Conservation (phyloP, 2,329 filamentous ascomycete species). For the Nemania diffusa region DNA sequence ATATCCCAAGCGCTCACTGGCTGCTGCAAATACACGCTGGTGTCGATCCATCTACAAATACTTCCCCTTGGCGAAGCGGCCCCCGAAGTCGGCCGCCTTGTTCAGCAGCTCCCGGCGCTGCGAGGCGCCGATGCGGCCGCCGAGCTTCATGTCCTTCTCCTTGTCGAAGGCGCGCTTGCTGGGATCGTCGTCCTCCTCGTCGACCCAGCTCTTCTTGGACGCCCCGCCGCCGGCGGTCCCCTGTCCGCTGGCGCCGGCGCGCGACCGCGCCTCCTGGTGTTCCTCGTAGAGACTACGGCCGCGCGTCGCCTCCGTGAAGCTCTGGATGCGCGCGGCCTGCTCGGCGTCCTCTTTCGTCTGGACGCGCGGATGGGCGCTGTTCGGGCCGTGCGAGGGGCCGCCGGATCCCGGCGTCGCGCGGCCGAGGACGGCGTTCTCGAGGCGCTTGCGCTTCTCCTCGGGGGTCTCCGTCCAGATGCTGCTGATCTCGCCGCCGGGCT, state of each 20-base stretch:
- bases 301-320: conserved; percentile 64
- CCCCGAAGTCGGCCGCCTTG: conserved; percentile 82
- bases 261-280: conserved; percentile 57
- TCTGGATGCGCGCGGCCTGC: conserved; percentile 58
- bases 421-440: conserved; percentile 85
- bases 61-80: conserved; percentile 81
- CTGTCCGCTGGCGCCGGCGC: no score
- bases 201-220: conserved; percentile 47
- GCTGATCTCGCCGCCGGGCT: conserved; percentile 62
- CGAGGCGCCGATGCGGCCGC: conserved; percentile 74
- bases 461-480: conserved; percentile 92
- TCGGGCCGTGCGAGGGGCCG: conserved; percentile 10
- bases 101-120: conserved; percentile 83
- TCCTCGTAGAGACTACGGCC: conserved; percentile 70
- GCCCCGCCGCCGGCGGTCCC: conserved; percentile 28
- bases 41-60: conserved; percentile 57
- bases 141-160: conserved; percentile 91
- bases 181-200: conserved; percentile 86
- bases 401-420: conserved; percentile 63
- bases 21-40: background rate
- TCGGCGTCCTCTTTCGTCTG: conserved; percentile 64
- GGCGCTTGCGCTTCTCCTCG: conserved; percentile 82
- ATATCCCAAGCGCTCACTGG: no score
- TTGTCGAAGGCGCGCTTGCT: conserved; percentile 88
- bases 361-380: conserved; percentile 23